Conservation (phyloP, 2,329 filamentous ascomycete species). For the Colletotrichum tofieldiae region DNA sequence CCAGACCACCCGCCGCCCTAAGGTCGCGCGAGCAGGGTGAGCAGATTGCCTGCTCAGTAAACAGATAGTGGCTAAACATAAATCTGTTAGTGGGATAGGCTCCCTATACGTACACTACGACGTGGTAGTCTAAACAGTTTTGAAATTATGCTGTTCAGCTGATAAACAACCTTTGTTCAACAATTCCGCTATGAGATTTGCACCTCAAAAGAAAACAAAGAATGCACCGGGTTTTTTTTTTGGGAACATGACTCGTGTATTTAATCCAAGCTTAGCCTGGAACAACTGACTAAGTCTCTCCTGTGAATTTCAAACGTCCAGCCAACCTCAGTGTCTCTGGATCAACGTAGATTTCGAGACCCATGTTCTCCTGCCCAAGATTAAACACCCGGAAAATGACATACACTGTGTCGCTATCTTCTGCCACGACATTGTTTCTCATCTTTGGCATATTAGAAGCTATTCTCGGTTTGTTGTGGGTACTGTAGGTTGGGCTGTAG, state of each 20-base stretch:
- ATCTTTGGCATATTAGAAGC: conserved; percentile 45
- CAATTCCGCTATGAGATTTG: too few species aligned
- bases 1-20: too few species aligned
- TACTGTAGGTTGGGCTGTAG: conserved; percentile 14
- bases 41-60: too few species aligned
- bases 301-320: conserved; percentile 46
- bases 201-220: too few species aligned
- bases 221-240: too few species aligned
- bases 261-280: background rate
- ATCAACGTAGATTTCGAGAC: conserved; percentile 57
- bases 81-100: too few species aligned
- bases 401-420: conserved; percentile 51
- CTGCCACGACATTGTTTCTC: conserved; percentile 31
- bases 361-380: conserved; percentile 50
- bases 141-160: too few species aligned
- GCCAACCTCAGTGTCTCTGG: conserved; percentile 49
- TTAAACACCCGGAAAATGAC: conserved; percentile 59
- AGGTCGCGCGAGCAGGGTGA: too few species aligned
- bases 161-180: too few species aligned
- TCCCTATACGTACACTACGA: too few species aligned
- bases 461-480: background rate
- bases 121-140: too few species aligned
- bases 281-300: conserved; percentile 45
- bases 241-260: background rate
- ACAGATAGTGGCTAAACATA: too few species aligned